phyloP scores from a whole-genome alignment of 202 grass and related monocot genomes.

The Schoenoplectus triqueter region DNA sequence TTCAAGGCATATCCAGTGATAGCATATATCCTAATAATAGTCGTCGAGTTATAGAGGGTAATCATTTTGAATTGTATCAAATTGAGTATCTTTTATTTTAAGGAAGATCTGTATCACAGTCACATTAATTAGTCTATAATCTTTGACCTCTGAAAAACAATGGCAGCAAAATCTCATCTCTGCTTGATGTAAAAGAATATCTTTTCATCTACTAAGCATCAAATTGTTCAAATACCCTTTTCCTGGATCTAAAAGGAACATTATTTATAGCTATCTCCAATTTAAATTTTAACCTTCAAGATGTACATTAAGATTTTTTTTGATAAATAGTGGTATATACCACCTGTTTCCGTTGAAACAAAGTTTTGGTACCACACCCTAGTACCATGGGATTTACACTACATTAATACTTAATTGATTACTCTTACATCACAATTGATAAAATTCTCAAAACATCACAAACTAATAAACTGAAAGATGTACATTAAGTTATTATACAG shows the following conservation, averaged over 20 bases:
- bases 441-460: too few relatives aligned
- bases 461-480: too few relatives aligned
- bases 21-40: not conserved
- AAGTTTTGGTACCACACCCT: too few relatives aligned
- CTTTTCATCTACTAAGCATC: too few relatives aligned
- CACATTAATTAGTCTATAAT: conserved; percentile 14
- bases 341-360: too few relatives aligned
- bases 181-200: not conserved
- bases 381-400: too few relatives aligned
- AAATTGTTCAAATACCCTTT: too few relatives aligned
- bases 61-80: not conserved
- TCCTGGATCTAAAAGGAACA: not conserved
- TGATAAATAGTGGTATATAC: too few relatives aligned
- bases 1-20: not conserved
- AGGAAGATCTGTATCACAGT: not conserved
- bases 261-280: not conserved
- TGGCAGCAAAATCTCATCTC: not conserved
- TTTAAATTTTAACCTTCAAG: not conserved
- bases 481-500: not conserved
- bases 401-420: too few relatives aligned
- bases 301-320: not conserved
- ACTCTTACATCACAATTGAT: too few relatives aligned
- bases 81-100: not conserved
- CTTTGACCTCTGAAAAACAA: not conserved
- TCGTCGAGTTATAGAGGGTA: not conserved